phyloP scores from a whole-genome alignment of 2,329 filamentous ascomycete genomes.

The Hypoxylon sp. region DNA sequence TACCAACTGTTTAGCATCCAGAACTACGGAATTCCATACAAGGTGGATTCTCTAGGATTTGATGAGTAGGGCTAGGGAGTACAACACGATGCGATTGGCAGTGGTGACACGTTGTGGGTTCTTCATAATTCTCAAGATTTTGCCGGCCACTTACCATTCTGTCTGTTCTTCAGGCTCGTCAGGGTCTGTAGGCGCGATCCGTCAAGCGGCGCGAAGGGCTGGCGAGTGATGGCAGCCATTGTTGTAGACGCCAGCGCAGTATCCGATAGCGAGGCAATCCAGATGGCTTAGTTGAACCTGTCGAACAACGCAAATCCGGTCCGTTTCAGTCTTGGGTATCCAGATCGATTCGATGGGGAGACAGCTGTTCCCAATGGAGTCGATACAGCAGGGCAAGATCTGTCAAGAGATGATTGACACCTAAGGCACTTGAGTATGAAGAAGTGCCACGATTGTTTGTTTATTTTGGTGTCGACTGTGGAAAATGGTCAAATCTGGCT shows the following conservation, averaged over 20 bases:
- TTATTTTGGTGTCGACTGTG: constrained; percentile 39
- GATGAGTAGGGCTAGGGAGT: constrained; percentile 3
- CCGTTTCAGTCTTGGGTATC: constrained; percentile 24
- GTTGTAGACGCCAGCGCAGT: constrained; percentile 32
- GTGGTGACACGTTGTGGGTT: not conserved
- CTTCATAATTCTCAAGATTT: constrained; percentile 11
- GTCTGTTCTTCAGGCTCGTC: constrained; percentile 79
- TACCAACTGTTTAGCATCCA: constrained; percentile 45
- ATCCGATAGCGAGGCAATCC: constrained; percentile 21
- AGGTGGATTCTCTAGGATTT: not conserved
- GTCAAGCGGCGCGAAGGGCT: constrained; percentile 79
- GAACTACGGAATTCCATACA: not conserved
- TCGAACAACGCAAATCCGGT: constrained; percentile 21
- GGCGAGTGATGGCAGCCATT: constrained; percentile 68
- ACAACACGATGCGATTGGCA: constrained; percentile 8
- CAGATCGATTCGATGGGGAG: constrained; percentile 24
- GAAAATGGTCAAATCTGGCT: constrained; percentile 24
- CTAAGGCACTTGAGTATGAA: constrained; percentile 18
- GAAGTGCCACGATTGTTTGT: constrained; percentile 39
- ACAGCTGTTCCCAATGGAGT: constrained; percentile 30
- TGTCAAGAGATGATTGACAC: constrained; percentile 21
- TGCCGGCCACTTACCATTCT: constrained; percentile 66
- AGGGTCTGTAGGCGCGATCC: constrained; percentile 73
- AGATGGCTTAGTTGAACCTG: constrained; percentile 28
- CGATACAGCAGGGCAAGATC: constrained; percentile 15